Percentiles rank a stretch among this genome's conserved stretches.
Conservation (phyloP, 805 yeast species). For the Metschnikowia vanudenii region DNA sequence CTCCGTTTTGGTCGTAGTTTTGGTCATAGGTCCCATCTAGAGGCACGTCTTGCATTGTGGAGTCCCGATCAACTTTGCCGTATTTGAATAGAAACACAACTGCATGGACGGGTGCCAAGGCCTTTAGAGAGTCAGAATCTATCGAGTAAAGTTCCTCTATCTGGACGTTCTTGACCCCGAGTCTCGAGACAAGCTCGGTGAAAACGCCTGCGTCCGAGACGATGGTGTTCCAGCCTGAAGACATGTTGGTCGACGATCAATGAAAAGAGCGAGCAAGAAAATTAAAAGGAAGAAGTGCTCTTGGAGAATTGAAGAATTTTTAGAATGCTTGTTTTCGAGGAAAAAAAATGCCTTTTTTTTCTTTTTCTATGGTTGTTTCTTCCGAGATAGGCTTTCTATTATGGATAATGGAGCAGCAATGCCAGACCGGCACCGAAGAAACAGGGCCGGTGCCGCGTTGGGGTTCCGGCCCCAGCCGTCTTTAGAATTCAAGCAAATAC, state of each 20-base stretch:
- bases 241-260: neutral
- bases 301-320: too few species aligned
- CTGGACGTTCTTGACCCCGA: conserved; percentile 53
- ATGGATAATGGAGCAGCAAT: too few species aligned
- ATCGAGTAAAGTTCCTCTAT: conserved; percentile 57
- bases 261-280: too few species aligned
- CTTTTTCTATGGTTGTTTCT: too few species aligned
- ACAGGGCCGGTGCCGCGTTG: too few species aligned
- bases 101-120: conserved; percentile 50
- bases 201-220: conserved; percentile 69
- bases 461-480: too few species aligned
- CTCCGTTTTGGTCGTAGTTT: conserved; percentile 30
- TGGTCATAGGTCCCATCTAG: conserved; percentile 45
- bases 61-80: conserved; percentile 37
- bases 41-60: conserved; percentile 34
- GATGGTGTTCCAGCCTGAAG: conserved; percentile 56
- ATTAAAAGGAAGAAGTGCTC: too few species aligned
- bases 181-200: conserved; percentile 56
- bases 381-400: too few species aligned
- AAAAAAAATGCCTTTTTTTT: too few species aligned
- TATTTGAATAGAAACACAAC: conserved; percentile 64
- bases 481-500: too few species aligned
- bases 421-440: too few species aligned
- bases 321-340: too few species aligned
- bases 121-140: conserved; percentile 42